Conservation (phyloP, 225 moss, liverwort and hornwort genomes). For the Pseudisothecium myosuroides region DNA sequence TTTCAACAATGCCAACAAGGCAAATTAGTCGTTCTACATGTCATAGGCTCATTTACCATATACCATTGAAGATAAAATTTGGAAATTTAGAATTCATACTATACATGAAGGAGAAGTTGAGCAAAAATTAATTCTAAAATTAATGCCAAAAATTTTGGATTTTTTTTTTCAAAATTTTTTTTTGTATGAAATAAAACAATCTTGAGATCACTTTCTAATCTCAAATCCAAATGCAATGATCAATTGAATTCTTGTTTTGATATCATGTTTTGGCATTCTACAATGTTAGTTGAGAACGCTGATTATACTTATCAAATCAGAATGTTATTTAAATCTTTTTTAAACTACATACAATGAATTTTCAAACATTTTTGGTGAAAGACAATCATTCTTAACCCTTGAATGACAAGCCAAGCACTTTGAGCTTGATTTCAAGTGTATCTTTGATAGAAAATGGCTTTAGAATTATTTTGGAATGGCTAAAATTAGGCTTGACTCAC, state of each 20-base stretch:
- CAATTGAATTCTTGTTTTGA: not conserved
- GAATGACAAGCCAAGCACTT: rapidly evolving
- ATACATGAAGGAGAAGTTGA: not conserved
- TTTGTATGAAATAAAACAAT: not conserved
- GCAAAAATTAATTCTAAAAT: not conserved
- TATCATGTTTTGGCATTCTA: rapidly evolving
- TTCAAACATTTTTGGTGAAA: not conserved
- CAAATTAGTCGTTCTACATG: not conserved
- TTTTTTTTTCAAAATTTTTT: too few species aligned
- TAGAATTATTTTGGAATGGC: not conserved
- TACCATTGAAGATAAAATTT: not conserved
- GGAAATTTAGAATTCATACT: not conserved
- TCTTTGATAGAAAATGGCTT: not conserved
- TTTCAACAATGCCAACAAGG: not conserved
- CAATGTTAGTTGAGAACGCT: rapidly evolving
- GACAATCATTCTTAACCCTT: not conserved
- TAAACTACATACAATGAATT: not conserved
- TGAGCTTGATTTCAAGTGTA: not conserved
- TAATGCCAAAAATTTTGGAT: not conserved
- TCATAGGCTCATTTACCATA: rapidly evolving
- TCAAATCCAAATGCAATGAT: not conserved
- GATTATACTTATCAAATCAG: not conserved
- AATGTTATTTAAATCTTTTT: not conserved
- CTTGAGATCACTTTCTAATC: not conserved
- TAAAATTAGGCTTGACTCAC: not conserved